Conservation (phyloP, 2,329 filamentous ascomycete species). For the Macrophomina pseudophaseolina region DNA sequence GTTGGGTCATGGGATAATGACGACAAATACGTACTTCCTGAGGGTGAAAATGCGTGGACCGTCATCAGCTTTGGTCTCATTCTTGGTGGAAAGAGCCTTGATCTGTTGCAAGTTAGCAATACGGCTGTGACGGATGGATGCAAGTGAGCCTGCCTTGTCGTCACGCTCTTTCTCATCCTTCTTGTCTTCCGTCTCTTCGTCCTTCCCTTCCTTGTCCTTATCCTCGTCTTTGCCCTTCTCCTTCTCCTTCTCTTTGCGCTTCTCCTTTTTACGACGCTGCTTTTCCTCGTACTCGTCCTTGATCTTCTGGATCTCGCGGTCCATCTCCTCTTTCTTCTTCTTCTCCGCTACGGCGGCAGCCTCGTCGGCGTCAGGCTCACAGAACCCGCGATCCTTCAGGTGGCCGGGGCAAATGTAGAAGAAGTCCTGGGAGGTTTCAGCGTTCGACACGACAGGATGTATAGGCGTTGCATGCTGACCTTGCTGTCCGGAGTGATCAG, state of each 20-base stretch:
- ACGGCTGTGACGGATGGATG: not conserved
- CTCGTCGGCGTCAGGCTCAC: conserved; percentile 72
- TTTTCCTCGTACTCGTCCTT: conserved; percentile 57
- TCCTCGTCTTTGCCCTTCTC: conserved; percentile 50
- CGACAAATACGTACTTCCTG: conserved; percentile 65
- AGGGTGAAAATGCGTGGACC: conserved; percentile 82
- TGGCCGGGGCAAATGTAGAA: conserved; percentile 90
- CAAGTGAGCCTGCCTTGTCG: conserved; percentile 54
- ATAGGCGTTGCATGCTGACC: conserved; percentile 55
- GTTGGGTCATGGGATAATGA: not conserved
- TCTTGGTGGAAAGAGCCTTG: conserved; percentile 54
- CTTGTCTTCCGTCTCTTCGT: conserved; percentile 67
- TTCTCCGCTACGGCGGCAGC: conserved; percentile 61
- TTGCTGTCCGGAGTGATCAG: conserved; percentile 89
- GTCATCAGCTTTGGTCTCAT: conserved; percentile 59
- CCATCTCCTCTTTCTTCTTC: conserved; percentile 58
- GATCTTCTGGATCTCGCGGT: conserved; percentile 54
- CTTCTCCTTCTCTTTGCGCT: conserved; percentile 49
- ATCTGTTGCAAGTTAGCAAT: conserved; percentile 38
- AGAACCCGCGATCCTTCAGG: conserved; percentile 82
- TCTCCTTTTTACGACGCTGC: conserved; percentile 64
- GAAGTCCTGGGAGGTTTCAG: conserved; percentile 66
- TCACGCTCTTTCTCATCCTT: conserved; percentile 70
- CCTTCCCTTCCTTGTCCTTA: conserved; percentile 65
- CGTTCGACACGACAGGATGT: not conserved